Base-by-base conservation (phyloP, 192 early-diverging fungal genomes). In the Mycoemilia scoparia region DNA sequence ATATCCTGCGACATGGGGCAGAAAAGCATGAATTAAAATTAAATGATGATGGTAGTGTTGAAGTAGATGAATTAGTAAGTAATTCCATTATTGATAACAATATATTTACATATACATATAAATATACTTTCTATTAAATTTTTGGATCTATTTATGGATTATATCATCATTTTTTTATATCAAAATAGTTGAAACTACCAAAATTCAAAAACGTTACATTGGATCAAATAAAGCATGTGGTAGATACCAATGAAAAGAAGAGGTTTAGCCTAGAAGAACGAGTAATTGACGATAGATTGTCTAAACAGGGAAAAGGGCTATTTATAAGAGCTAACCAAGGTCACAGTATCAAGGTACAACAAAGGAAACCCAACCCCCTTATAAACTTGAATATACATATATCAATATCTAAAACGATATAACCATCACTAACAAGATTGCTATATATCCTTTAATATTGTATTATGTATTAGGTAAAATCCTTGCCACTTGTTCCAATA, bases 321-420 rank as follows among this genome's bases (percentile, higher is more conserved):
- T 64, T 42, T 33, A 84, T 95, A 29, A 57, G 81, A 20, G 87
- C 85, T 1, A 82, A 80, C 29, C 90, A 95, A 51, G 90, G 90
- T 4, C 90, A 95, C 46, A 71, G 60, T 22, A 31, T 83, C 8
- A 29, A 59, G 23, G 41, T 67, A 29, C 40, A 58, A 22, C 18
- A 53, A 17, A 32, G 41, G 32, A 48, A 49, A 31, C 50, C 57
- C 28, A 27, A 53, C 21, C 34, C 38, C 34, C 36, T 51, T 5
- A 60, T 40, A 4, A n/a, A 17, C 5, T 43, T 34, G 18, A 57
- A 35, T 7, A 30, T 57, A 24, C 59, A 52, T 4, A 22, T 23
- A 7, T 37, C 29, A 22, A 41, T 62, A 4, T n/a, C n/a, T n/a
- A n/a, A n/a, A 28, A 56, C 12, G 53, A 62, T 22, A 54, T 52